phyloP scores from a whole-genome alignment of 78 protist genomes.

The Creolimax fragrantissima region DNA sequence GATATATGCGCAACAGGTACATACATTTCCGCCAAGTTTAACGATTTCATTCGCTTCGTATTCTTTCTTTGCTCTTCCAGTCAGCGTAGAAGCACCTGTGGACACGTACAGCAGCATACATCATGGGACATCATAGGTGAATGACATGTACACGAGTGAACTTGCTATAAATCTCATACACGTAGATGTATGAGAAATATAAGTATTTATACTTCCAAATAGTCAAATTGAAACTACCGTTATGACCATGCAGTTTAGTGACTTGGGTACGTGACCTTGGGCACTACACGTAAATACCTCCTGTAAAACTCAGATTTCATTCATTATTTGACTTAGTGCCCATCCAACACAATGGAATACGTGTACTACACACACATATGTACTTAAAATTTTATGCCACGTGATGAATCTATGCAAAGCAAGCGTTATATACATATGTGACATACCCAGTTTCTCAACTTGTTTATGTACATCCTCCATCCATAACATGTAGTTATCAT shows the following conservation, averaged over 20 bases:
- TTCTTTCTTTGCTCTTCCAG: neutral
- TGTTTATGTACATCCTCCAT: neutral
- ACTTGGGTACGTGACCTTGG: neutral
- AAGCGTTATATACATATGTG: neutral
- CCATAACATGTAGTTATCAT: neutral
- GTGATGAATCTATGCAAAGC: neutral
- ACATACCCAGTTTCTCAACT: neutral
- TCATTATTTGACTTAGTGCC: too few relatives aligned
- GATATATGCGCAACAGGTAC: neutral
- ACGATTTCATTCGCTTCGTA: neutral
- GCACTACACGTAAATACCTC: too few relatives aligned
- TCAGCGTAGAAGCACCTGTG: neutral
- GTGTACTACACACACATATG: neutral
- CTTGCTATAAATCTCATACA: too few relatives aligned
- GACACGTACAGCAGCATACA: too few relatives aligned
- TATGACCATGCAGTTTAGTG: neutral
- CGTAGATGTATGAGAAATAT: too few relatives aligned
- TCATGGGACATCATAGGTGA: too few relatives aligned
- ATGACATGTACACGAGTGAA: too few relatives aligned
- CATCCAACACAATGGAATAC: neutral
- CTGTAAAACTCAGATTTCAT: too few relatives aligned
- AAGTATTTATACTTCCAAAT: too few relatives aligned
- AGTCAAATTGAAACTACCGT: neutral
- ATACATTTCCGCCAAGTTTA: neutral
- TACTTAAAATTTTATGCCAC: neutral